Conservation (phyloP, 2,329 filamentous ascomycete species). For the Exophiala phaeomuriformis region DNA sequence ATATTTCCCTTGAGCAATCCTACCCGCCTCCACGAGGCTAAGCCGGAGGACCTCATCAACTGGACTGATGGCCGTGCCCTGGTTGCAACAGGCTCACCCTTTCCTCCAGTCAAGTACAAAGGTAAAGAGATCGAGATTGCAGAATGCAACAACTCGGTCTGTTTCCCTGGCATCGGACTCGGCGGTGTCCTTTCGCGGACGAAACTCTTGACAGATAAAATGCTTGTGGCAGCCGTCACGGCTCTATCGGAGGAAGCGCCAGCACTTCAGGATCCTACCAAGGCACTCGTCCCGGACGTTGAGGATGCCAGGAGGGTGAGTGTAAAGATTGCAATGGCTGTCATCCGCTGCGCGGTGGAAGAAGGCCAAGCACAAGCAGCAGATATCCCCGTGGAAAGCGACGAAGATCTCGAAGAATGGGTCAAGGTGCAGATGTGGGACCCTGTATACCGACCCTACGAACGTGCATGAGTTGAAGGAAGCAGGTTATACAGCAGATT, state of each 20-base stretch:
- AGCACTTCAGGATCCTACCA: slow-evolving; percentile 56
- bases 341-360: slow-evolving; percentile 63
- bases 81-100: slow-evolving; percentile 77
- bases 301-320: slow-evolving; percentile 67
- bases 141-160: slow-evolving; percentile 83
- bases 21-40: slow-evolving; percentile 73
- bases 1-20: slow-evolving; percentile 80
- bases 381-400: slow-evolving; percentile 51
- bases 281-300: slow-evolving; percentile 69
- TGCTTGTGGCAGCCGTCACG: slow-evolving; percentile 73
- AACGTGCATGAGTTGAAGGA: not conserved
- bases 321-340: slow-evolving; percentile 65
- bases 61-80: slow-evolving; percentile 75
- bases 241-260: slow-evolving; percentile 66
- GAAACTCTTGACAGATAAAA: slow-evolving; percentile 61
- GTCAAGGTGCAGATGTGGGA: slow-evolving; percentile 40
- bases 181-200: slow-evolving; percentile 66
- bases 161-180: slow-evolving; percentile 79
- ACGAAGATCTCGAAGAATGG: slow-evolving; percentile 35
- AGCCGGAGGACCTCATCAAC: slow-evolving; percentile 63
- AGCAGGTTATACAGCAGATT: too few relatives aligned
- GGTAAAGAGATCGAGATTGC: slow-evolving; percentile 54
- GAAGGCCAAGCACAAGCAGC: slow-evolving; percentile 61
- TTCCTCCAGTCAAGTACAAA: slow-evolving; percentile 60
- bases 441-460: slow-evolving; percentile 29